phyloP scores from a whole-genome alignment of 1,284 basidiomycete species.

The Fomitopsis palustris region DNA sequence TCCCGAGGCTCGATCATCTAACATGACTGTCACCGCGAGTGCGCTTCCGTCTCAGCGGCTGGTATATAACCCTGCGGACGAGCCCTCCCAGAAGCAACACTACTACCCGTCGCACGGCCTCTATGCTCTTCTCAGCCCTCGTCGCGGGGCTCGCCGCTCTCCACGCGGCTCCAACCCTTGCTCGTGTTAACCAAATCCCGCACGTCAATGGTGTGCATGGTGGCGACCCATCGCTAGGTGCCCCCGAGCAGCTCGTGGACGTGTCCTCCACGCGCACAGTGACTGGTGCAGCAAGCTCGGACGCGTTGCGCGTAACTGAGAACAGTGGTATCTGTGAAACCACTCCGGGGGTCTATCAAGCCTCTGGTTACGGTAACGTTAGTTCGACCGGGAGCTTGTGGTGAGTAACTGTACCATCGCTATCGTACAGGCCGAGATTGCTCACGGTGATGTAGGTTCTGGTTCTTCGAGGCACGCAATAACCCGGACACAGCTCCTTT shows the following conservation, averaged over 20 bases:
- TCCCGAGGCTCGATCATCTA: not conserved
- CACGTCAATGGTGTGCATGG: not conserved
- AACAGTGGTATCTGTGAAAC: slow-evolving; percentile 60
- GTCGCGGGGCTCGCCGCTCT: not conserved
- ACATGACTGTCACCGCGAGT: not conserved
- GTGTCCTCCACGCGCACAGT: not conserved
- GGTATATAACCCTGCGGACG: not conserved
- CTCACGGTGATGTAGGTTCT: slow-evolving; percentile 43
- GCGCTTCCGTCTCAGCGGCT: not conserved
- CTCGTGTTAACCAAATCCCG: not conserved
- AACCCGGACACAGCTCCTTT: slow-evolving; percentile 55
- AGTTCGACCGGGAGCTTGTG: slow-evolving; percentile 51
- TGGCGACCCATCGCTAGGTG: not conserved
- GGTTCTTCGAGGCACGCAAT: slow-evolving; percentile 64
- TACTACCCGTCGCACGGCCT: not conserved
- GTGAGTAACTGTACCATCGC: no score
- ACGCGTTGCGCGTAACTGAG: slow-evolving; percentile 41
- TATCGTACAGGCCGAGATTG: no score
- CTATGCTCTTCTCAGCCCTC: not conserved
- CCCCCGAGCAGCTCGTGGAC: not conserved
- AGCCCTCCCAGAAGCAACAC: not conserved
- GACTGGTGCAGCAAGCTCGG: not conserved
- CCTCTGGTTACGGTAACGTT: slow-evolving; percentile 59
- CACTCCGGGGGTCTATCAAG: slow-evolving; percentile 52
- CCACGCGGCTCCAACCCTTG: not conserved